A percentile compares a stretch with the other conserved stretches of the same genome.
Evolutionary conservation across 257 asterid genomes (phyloP).

Genomic region (Eucommia ulmoides): DNA sequence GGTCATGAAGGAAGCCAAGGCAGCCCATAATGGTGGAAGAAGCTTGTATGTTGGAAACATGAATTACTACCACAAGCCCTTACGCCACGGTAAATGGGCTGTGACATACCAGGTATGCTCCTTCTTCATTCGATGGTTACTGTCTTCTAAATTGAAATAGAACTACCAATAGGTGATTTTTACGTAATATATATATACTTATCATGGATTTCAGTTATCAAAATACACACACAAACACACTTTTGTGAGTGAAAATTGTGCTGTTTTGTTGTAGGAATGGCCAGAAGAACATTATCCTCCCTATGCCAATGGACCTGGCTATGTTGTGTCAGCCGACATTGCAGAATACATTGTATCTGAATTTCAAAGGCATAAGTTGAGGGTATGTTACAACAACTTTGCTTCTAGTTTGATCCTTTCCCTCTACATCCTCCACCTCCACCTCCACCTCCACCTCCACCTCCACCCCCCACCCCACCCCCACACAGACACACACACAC

Average conservation of each 20-base stretch:
- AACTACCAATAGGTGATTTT: no score
- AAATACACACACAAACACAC: no score
- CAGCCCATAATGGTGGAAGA: neutral
- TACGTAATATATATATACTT: no score
- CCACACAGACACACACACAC: neutral
- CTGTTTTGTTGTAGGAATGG: slow-evolving; percentile 52
- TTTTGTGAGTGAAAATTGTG: neutral
- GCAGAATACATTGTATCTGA: slow-evolving; percentile 59
- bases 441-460: no score
- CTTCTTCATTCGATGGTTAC: neutral
- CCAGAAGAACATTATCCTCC: slow-evolving; percentile 95
- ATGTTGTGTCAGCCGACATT: slow-evolving; percentile 65
- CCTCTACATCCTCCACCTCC: no score
- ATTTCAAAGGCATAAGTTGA: slow-evolving; percentile 38
- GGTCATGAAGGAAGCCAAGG: neutral
- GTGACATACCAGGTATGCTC: neutral
- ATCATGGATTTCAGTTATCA: no score
- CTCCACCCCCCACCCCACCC: neutral
- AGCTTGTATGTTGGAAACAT: slow-evolving; percentile 3
- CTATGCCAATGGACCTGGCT: slow-evolving; percentile 96
- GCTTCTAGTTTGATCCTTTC: neutral
- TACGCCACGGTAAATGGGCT: neutral
- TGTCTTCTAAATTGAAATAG: neutral
- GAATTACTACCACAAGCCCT: slow-evolving; percentile 2
- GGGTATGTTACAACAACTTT: slow-evolving; percentile 43